Base-by-base conservation (phyloP, 2,329 filamentous ascomycete genomes). In the Colletotrichum tanaceti region DNA sequence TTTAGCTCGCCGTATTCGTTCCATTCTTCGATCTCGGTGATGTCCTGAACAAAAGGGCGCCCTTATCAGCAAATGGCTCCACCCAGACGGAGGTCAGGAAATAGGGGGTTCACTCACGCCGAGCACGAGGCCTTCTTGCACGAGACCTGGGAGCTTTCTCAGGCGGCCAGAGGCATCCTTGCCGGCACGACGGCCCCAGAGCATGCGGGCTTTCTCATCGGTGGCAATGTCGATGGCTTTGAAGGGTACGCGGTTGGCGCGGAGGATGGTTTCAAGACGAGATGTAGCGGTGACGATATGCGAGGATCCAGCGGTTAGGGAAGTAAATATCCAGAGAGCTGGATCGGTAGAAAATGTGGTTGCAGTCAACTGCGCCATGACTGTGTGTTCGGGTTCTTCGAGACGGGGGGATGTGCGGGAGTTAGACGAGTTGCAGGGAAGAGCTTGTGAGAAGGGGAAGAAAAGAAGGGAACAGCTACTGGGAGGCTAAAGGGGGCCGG, bases 1-100 rank as follows among this genome's bases (percentile, higher is more conserved):
- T 94, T 93, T 70, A 99, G 87, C 81, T 98, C 95, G 80, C 94
- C 94, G 80, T 97, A 98, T 79, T 99, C 96, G 83, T 99, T 99
- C 96, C 95, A 98, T 78, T 99, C 96, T 81, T 99, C 96, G 71
- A 98, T 89, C 80, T 98, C 91, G 72, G 95, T 91, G 58, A 98
- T 86, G 78, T 98, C 96, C 94, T 98, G 71, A 53, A 49, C 59
- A 52, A 73, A 54, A 14, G 60, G 24, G 49, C 32, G 55, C 43
- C 32, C 24, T 13, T 39, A 22, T 49, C 41, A 70, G 4, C 62
- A 46, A 20, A 49, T 39, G 46, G 43, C 22, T 18, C 32, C 20
- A n/a, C 46, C 35, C 22, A 32, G 28, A 7, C 24, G n/a, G 35
- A 47, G 38, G 47, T 52, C 16, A 38, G 58, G 38, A 46, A 28